Base-by-base conservation (phyloP, 2,329 filamentous ascomycete species). In the Myotisia sp. region DNA sequence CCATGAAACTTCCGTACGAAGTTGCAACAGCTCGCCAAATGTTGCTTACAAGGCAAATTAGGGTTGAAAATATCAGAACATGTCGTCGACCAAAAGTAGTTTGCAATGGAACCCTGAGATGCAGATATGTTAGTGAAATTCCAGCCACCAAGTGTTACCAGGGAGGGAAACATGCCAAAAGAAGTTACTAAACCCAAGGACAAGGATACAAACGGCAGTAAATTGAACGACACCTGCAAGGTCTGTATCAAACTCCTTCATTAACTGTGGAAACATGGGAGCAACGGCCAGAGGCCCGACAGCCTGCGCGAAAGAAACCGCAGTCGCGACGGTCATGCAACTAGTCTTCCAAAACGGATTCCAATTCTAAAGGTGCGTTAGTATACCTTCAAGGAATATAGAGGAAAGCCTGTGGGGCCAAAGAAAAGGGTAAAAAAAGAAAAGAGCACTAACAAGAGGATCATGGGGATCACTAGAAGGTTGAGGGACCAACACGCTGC, bases 1-100 rank as follows among this genome's bases (percentile, higher is more conserved):
- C 74, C 70, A 79, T 75, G 47, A 77, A 78, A 31, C 67, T 70
- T 33, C 58, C 56, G 46, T 79, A 78, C 0, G 62, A 63, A 10
- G 57, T 65, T 4, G 74, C 71, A 31, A 56, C 56, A 0, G 72
- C 74, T 41, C 71, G 63, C 71, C 69, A 74, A 39, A 74, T 68
- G 16, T 60, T 63, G 10, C 64, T 65, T 3, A 55, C 63, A 18
- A 72, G 54, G 44, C 65, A 70, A 39, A 73, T 58, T 21, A 71
- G 43, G 10, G 64, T 63, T 3, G 67, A 70, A 30, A 62, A 45
- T 24, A 74, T 64, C 34, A 62, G 59, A 1, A 71, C 69, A 0
- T 67, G 67, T 23, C 70, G 60, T 31, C 70, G 58, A 12, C 70
- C 70, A 41, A 68, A 72, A 0, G 65, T 64, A 2, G 65, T 66